Evolutionary conservation across 2,329 filamentous ascomycete genomes (phyloP).

Genomic region (Ophiognomonia clavigignenti-juglandacearum): DNA sequence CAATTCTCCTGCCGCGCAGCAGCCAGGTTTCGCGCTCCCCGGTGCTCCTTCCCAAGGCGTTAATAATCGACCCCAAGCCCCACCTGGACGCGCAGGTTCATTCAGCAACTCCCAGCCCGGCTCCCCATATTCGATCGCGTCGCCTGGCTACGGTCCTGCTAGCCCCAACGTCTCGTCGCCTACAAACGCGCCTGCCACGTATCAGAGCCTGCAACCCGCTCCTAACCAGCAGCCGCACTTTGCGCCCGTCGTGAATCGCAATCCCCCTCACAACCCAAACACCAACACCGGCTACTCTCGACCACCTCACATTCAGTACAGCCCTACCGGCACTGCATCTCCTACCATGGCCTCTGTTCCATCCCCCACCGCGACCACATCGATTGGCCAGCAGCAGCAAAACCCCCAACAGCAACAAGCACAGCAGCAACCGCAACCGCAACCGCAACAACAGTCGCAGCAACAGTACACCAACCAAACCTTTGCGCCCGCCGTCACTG

Average conservation of each 20-base stretch:
- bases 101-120: conserved; percentile 7
- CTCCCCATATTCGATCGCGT: conserved; percentile 6
- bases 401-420: too few relatives aligned
- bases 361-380: conserved; percentile 6
- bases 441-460: too few relatives aligned
- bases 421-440: too few relatives aligned
- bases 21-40: conserved; percentile 47
- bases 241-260: conserved; percentile 17
- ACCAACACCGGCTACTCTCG: conserved; percentile 9
- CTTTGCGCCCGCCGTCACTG: conserved; percentile 18
- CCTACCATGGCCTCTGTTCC: conserved; percentile 6
- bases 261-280: conserved; percentile 21
- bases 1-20: too few relatives aligned
- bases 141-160: conserved; percentile 4
- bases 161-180: conserved; percentile 10
- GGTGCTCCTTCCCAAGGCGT: not conserved
- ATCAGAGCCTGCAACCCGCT: conserved; percentile 23
- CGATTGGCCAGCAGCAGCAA: conserved; percentile 7
- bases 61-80: not conserved
- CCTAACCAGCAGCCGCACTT: conserved; percentile 23
- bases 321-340: not conserved
- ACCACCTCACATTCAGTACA: conserved; percentile 6
- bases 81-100: not conserved
- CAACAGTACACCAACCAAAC: too few relatives aligned
- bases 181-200: conserved; percentile 32